Evolutionary conservation across 306 rosid genomes (phyloP), one percentile per base, ranked within the genome.

Genomic region (Vachellia collinsii): DNA sequence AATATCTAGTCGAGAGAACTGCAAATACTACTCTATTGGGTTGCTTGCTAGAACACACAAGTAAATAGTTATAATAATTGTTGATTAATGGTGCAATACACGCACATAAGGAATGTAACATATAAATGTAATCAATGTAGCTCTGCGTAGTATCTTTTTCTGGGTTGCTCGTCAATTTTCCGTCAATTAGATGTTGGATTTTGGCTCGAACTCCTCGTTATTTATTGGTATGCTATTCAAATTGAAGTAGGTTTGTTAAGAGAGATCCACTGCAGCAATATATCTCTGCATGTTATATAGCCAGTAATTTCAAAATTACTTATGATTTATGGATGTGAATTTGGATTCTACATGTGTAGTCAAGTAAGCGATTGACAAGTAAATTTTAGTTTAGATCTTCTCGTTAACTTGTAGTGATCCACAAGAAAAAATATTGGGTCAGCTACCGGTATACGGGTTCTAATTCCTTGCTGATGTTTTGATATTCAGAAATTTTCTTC

Each of bases 401-500:
- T 61, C 36, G 36, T 36, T 75, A 66, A 51, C 17, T 42, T 34
- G 8, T 6, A n/a, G 68, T 50, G 51, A 12, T 53, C 25, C 13
- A 36, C 44, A 53, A 66, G 64, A 34, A 61, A 29, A 63, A 17
- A 38, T 63, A 17, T 44, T 54, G 11, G 69, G 41, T 22, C 58
- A 56, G 73, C 69, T 38, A 44, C 39, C 7, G 47, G 54, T 48
- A 56, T 84, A 25, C 68, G 46, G 73, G 69, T 20, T 69, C n/a
- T 77, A 62, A 48, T 58, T 80, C 68, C 75, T 79, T 75, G 69
- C 83, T 87, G 76, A 86, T 78, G 56, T 75, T 73, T 84, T 73
- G 54, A 20, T 69, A 69, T 82, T 63, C 93, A 95, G 99, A 93
- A 91, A 73, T 86, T 89, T 79, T 95, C 98, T 11, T 74, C 90